Evolutionary conservation across 2,329 filamentous ascomycete species (phyloP).

Genomic region (Calonectria crousiana): DNA sequence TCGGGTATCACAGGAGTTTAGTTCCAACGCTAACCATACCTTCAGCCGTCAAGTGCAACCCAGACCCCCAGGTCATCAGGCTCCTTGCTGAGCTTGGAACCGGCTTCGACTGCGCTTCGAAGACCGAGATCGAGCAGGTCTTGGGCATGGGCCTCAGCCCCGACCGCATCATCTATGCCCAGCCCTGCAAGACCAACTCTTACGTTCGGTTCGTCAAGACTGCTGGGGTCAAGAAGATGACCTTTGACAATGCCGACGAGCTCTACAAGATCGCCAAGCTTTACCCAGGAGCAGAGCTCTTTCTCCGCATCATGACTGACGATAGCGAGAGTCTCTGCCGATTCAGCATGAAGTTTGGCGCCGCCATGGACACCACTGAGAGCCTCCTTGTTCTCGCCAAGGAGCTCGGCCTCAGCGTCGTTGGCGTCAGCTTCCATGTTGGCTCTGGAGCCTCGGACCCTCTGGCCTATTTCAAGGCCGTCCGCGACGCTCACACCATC

Average conservation of each 20-base stretch:
- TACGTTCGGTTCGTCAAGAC: slow-evolving; percentile 92
- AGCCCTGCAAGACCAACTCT: slow-evolving; percentile 99
- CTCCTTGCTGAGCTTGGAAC: slow-evolving; percentile 90
- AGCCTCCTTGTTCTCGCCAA: slow-evolving; percentile 84
- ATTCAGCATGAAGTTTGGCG: slow-evolving; percentile 97
- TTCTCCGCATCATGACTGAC: slow-evolving; percentile 94
- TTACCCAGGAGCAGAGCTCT: slow-evolving; percentile 90
- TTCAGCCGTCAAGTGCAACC: slow-evolving; percentile 97
- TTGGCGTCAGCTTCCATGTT: slow-evolving; percentile 97
- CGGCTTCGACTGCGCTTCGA: slow-evolving; percentile 98
- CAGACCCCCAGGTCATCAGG: slow-evolving; percentile 87
- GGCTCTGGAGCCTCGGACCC: slow-evolving; percentile 96
- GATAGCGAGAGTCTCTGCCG: slow-evolving; percentile 95
- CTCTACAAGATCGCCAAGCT: slow-evolving; percentile 97
- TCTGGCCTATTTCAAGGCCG: slow-evolving; percentile 89
- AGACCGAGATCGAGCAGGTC: slow-evolving; percentile 95
- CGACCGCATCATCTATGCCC: slow-evolving; percentile 96
- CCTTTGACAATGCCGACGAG: slow-evolving; percentile 98
- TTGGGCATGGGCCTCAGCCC: slow-evolving; percentile 86
- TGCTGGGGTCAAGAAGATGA: slow-evolving; percentile 95
- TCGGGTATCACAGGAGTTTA: neutral
- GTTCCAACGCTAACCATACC: slow-evolving; percentile 16
- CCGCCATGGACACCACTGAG: slow-evolving; percentile 84
- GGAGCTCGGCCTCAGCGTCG: slow-evolving; percentile 87
- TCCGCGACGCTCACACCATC: slow-evolving; percentile 87